A percentile compares a stretch with the other conserved stretches of the same genome.
These are phyloP conservation scores for Immersiporthe knoxdaviesiana DNA, from an alignment of 2,329 filamentous ascomycete genomes.

Conservation along the genomic window DNA sequence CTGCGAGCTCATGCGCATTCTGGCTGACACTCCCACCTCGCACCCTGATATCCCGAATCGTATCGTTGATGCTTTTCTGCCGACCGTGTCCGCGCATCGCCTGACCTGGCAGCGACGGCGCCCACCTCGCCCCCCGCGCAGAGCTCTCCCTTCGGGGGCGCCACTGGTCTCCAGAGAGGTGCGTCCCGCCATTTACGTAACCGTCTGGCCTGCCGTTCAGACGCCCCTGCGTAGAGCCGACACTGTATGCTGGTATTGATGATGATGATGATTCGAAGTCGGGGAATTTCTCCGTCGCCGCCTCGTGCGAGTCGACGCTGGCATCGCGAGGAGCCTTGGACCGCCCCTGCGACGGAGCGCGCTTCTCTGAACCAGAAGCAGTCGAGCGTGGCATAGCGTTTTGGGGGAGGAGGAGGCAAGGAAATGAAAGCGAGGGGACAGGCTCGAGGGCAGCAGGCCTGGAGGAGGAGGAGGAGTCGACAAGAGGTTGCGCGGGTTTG, in stretches of 20 bases:
- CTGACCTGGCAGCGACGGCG: constrained; percentile 23
- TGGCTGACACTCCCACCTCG: constrained; percentile 85
- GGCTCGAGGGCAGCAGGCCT: constrained; percentile 11
- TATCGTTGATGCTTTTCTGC: constrained; percentile 88
- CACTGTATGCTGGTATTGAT: constrained; percentile 10
- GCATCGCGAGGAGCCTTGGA: constrained; percentile 36
- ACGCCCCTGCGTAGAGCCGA: constrained; percentile 4
- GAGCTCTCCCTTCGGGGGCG: constrained; percentile 59
- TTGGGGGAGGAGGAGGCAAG: too few relatives aligned
- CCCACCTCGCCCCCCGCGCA: constrained; percentile 38
- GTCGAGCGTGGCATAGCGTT: constrained; percentile 47
- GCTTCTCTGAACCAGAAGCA: constrained; percentile 36
- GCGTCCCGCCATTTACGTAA: constrained; percentile 34
- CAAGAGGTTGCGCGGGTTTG: constrained; percentile 19
- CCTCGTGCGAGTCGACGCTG: constrained; percentile 34
- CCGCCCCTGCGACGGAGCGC: constrained; percentile 41
- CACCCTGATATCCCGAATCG: constrained; percentile 79
- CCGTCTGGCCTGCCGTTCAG: constrained; percentile 35
- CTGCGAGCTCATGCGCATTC: constrained; percentile 91
- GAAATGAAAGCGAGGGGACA: constrained; percentile 17
- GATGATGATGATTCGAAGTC: constrained; percentile 50
- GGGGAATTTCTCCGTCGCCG: constrained; percentile 60
- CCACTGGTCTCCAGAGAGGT: constrained; percentile 58
- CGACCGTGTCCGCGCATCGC: constrained; percentile 58
- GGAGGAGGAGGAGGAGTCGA: constrained; percentile 9